Percentiles rank a stretch among this genome's conserved stretches.
These are phyloP conservation scores for Pisolithus tinctorius DNA, from an alignment of 768 basidiomycete species.

Conservation along the genomic window DNA sequence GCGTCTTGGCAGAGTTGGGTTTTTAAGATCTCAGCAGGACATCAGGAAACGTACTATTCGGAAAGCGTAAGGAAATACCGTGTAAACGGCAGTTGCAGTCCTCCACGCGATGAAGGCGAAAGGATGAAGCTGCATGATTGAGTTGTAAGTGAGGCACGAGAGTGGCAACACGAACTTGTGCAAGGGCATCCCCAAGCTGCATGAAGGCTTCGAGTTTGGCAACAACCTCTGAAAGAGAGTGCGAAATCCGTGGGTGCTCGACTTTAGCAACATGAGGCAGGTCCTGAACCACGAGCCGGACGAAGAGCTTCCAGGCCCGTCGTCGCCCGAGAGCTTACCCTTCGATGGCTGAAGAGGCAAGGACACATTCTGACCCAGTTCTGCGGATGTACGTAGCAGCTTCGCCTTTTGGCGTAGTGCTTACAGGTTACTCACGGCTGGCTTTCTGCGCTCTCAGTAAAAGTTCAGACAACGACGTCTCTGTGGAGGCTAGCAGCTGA, in stretches of 20 bases:
- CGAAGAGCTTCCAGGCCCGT: conserved; percentile 14
- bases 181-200: conserved; percentile 12
- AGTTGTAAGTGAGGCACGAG: neutral
- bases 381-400: conserved; percentile 3
- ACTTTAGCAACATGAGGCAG: neutral
- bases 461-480: conserved; percentile 13
- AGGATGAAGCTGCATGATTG: conserved; percentile 17
- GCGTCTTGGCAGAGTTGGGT: conserved; percentile 22
- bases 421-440: conserved; percentile 1
- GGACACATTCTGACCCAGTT: conserved; percentile 6
- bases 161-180: conserved; percentile 10
- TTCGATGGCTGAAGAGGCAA: conserved; percentile 11
- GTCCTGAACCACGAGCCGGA: conserved; percentile 13
- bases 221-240: conserved; percentile 17
- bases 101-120: conserved; percentile 24
- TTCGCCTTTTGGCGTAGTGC: neutral
- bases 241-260: conserved; percentile 2
- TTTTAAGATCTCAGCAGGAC: conserved; percentile 17
- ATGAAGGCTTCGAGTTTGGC: conserved; percentile 21
- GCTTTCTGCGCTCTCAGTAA: conserved; percentile 5
- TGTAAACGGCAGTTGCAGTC: conserved; percentile 20
- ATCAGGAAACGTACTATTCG: conserved; percentile 5
- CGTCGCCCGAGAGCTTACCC: neutral
- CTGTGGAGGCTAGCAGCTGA: conserved; percentile 11
- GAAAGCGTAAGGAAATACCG: conserved; percentile 5